phyloP scores from a whole-genome alignment of 75 land plant genomes.

The Cunninghamia lanceolata region DNA sequence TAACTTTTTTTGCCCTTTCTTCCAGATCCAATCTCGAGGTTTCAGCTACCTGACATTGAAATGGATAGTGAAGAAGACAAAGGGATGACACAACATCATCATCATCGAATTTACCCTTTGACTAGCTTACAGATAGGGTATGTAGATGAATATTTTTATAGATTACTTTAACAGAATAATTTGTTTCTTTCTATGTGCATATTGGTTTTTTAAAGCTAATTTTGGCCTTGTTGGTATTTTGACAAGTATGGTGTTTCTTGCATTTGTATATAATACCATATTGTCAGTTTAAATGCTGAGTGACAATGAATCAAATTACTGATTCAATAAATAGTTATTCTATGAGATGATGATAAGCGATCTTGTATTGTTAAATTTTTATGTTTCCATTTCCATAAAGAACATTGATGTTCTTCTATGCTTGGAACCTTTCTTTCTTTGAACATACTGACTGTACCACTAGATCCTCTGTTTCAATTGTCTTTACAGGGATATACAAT shows the following conservation, averaged over 20 bases:
- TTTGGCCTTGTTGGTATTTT: not conserved
- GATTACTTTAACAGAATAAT: not conserved
- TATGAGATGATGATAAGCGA: conserved; percentile 14
- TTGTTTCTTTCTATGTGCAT: not conserved
- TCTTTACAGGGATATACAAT: conserved; percentile 83
- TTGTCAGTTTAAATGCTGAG: not conserved
- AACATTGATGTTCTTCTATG: not conserved
- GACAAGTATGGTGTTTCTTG: not conserved
- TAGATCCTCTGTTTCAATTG: not conserved
- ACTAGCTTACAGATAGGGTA: conserved; percentile 39
- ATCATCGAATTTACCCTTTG: conserved; percentile 13
- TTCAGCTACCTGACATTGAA: not conserved
- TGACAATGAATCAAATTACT: not conserved
- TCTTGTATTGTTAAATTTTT: not conserved
- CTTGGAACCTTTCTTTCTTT: not conserved
- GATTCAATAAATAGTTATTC: not conserved
- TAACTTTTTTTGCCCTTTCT: not conserved
- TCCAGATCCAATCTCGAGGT: not conserved
- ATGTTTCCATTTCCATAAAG: not conserved
- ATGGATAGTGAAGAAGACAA: not conserved
- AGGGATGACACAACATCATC: not conserved
- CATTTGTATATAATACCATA: not conserved
- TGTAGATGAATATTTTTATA: not conserved
- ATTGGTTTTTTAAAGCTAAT: not conserved
- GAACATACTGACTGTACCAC: not conserved